phyloP scores from a whole-genome alignment of 768 basidiomycete species.

The Paxillus ammoniavirescens region DNA sequence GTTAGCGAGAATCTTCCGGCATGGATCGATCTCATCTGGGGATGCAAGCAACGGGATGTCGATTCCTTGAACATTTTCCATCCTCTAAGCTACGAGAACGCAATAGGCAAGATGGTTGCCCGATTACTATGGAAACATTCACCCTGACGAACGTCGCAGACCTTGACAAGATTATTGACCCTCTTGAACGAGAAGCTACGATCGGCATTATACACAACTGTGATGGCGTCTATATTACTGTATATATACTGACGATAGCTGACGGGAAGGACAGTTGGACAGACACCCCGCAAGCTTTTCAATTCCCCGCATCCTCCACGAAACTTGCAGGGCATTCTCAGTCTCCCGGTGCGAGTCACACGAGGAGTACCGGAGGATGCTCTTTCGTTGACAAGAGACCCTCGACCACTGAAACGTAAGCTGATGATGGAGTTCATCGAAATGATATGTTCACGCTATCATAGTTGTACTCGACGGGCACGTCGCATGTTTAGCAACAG shows the following conservation, averaged over 20 bases:
- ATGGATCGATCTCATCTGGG: slow-evolving; percentile 97
- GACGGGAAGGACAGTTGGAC: slow-evolving; percentile 59
- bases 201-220: slow-evolving; percentile 96
- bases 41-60: slow-evolving; percentile 77
- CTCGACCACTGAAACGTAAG: slow-evolving; percentile 56
- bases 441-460: slow-evolving; percentile 14
- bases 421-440: background rate
- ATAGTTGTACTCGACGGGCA: slow-evolving; percentile 39
- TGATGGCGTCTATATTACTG: slow-evolving; percentile 34
- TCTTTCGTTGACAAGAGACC: slow-evolving; percentile 59
- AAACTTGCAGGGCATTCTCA: slow-evolving; percentile 66
- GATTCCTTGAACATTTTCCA: slow-evolving; percentile 85
- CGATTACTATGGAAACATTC: background rate
- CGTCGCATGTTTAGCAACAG: slow-evolving; percentile 49
- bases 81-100: slow-evolving; percentile 90
- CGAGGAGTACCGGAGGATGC: slow-evolving; percentile 87
- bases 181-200: slow-evolving; percentile 86
- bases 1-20: slow-evolving; percentile 81
- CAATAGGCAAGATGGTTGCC: slow-evolving; percentile 53
- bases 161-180: slow-evolving; percentile 81
- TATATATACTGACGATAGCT: background rate
- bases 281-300: slow-evolving; percentile 89
- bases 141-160: slow-evolving; percentile 41
- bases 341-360: slow-evolving; percentile 65
- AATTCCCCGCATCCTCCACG: slow-evolving; percentile 70